Evolutionary conservation across 83 land plant genomes (phyloP).

Genomic region (Isoetes engelmannii): DNA sequence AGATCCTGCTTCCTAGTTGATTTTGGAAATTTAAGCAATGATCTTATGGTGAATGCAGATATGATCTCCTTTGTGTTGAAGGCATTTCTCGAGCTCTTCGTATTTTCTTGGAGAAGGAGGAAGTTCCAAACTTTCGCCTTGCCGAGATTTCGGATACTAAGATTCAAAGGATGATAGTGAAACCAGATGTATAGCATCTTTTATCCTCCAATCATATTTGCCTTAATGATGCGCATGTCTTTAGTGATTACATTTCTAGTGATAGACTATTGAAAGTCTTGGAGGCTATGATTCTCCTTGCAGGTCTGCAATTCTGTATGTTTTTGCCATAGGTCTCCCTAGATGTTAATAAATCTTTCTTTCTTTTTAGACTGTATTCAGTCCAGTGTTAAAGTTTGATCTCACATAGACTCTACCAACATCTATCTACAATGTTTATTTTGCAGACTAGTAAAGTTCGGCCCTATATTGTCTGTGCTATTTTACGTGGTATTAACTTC

Average conservation of each 20-base stretch:
- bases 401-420: too few relatives aligned
- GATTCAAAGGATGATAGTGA: constrained; percentile 69
- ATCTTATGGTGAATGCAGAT: constrained; percentile 37
- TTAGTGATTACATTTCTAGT: background rate
- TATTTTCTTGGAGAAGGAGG: constrained; percentile 51
- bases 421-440: background rate
- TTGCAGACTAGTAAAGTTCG: constrained; percentile 65
- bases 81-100: constrained; percentile 81
- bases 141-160: constrained; percentile 32
- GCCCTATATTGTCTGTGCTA: constrained; percentile 85
- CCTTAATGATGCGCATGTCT: too few relatives aligned
- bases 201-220: too few relatives aligned
- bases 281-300: background rate
- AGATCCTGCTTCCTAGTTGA: background rate
- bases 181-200: constrained; percentile 51
- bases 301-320: too few relatives aligned
- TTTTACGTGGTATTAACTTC: constrained; percentile 69
- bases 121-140: constrained; percentile 50
- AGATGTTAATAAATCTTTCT: too few relatives aligned
- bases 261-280: background rate
- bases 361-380: too few relatives aligned
- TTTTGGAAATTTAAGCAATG: background rate
- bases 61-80: constrained; percentile 88
- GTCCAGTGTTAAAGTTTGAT: too few relatives aligned
- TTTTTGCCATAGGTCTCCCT: too few relatives aligned